A percentile compares a stretch with the other conserved stretches of the same genome.
Conservation (phyloP, 345 rosid genomes). For the Iberis pinnata region DNA sequence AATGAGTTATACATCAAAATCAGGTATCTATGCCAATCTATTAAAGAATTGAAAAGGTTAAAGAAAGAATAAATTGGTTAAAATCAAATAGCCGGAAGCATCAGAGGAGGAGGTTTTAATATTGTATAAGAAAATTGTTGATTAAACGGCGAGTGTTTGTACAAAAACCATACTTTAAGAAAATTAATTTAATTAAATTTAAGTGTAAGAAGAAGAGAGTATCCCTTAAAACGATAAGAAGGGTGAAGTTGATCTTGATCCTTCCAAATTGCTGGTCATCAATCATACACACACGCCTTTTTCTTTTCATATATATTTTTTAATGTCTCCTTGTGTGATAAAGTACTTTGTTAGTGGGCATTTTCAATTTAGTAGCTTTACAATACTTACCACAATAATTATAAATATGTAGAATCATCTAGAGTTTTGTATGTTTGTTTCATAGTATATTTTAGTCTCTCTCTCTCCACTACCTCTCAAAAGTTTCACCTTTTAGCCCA, state of each 20-base stretch:
- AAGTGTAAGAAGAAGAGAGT: conserved; percentile 21
- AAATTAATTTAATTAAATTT: conserved; percentile 23
- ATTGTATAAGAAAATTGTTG: conserved; percentile 26
- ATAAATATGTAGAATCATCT: conserved; percentile 8
- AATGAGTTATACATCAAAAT: conserved; percentile 22
- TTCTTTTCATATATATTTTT: conserved; percentile 24
- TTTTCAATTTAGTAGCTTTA: conserved; percentile 31
- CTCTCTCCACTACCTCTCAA: conserved; percentile 25
- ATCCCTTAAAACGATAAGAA: conserved; percentile 25
- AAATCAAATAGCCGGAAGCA: conserved; percentile 40
- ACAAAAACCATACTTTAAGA: conserved; percentile 7
- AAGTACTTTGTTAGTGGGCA: conserved; percentile 67
- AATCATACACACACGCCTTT: conserved; percentile 36
- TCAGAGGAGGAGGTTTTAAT: conserved; percentile 26
- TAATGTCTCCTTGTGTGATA: conserved; percentile 29
- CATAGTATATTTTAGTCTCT: conserved; percentile 7
- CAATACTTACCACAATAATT: conserved; percentile 6
- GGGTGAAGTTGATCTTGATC: conserved; percentile 53
- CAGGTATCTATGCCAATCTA: conserved; percentile 27
- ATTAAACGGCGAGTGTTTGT: conserved; percentile 4
- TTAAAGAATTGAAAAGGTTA: conserved; percentile 25
- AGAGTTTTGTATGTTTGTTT: conserved; percentile 23
- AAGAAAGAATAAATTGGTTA: conserved; percentile 40
- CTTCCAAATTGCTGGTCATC: conserved; percentile 44
- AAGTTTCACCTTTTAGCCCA: conserved; percentile 26